Evolutionary conservation across 805 yeast species (phyloP), one percentile per base, ranked within the genome.

Genomic region (Cyberlindnera petersonii): DNA sequence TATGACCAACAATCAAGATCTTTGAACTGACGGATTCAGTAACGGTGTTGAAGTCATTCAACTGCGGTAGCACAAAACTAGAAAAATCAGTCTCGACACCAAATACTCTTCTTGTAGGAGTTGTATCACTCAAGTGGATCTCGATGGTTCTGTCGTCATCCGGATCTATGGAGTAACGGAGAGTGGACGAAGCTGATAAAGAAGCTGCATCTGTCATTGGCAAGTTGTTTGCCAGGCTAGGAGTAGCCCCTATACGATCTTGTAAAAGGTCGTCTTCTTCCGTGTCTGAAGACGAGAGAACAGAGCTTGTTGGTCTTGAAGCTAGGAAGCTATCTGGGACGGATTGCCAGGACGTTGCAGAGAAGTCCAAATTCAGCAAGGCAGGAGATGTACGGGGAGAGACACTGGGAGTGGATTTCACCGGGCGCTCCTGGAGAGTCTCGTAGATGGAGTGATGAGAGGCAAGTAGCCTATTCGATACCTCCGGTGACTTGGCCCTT

Each of bases 281-380:
- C 1, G 53, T 51, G 28, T 55, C 60, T 9, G 56, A 52, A 5
- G 50, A 44, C 3, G 60, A 56, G 6, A 56, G 35, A 0, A 56
- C 60, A 4, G 60, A 56, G 31, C 58, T 52, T 1, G 56, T 53
- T 10, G 60, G 59, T 29, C 60, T 42, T 10, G 56, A 43, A 2
- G 46, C 39, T 13, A 47, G 26, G 14, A 33, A 30, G 19, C 41
- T 37, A 11, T 44, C 46, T 2, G 45, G 37, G 27, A 55, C 33
- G 2, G 56, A 38, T 24, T 52, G 58, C 56, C 58, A 54, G 13
- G 60, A 49, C 3, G 47, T 39, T 8, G 44, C 27, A 7, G 51
- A 58, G 61, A 46, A 57, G n/a, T 36, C 52, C 19, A 47, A 27
- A 20, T 34, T 37, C 11, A 33, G 15, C 15, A 29, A 6, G 11